Base-by-base conservation (phyloP, 164 flowering plant genomes). In the Euptelea pleiosperma region DNA sequence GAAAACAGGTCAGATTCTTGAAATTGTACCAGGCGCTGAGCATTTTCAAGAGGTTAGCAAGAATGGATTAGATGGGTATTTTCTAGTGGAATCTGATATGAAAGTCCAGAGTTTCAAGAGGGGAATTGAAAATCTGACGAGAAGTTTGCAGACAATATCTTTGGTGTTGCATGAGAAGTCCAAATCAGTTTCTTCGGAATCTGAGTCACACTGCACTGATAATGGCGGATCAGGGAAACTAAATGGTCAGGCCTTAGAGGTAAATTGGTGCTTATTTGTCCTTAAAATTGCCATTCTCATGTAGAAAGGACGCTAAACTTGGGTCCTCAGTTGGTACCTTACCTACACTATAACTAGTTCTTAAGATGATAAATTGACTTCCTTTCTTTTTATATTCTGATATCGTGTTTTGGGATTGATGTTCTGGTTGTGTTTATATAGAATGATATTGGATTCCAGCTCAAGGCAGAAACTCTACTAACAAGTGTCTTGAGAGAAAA, bases 401-500 rank as follows among this genome's bases (percentile, higher is more conserved):
- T 50, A 45, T 28, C 25, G 44, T 26, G 1, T 15, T 42, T 43
- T 26, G 5, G 5, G 25, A 19, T 30, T 26, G 2, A 36, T 36
- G 48, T n/a, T 26, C 15, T 44, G 31, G n/a, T 42, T 28, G n/a
- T 33, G 19, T 10, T 40, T 10, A 26, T 60, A 24, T 55, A 86
- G 99, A 83, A 71, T 52, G 31, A 52, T 26, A 8, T 78, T 19
- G 63, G 52, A 52, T 63, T 71, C 34, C 83, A 85, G 72, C 82
- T 94, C 15, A 84, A 79, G 79, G 84, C 88, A 21, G 98, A 94
- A 74, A 73, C 63, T 50, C 64, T 94, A n/a, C 36, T 94, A 18
- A 87, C 97, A 15, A 84, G 70, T 57, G 60, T 81, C 36, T 63
- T 94, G 52, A 71, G 80, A 45, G 98, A 94, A 67, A 94, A 87